Conservation (phyloP, 306 rosid species). For the Potentilla sterilis region DNA sequence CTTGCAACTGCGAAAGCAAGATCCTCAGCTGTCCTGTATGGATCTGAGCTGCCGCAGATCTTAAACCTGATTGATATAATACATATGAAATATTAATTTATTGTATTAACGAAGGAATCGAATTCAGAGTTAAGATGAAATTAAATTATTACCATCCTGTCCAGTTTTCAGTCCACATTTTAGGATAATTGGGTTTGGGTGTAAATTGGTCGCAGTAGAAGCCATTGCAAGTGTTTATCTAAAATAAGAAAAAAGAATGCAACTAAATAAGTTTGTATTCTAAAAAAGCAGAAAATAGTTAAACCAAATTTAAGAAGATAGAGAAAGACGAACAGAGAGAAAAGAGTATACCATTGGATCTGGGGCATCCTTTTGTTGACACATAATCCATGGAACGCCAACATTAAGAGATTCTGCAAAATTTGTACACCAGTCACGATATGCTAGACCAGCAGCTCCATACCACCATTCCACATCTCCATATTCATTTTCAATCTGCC, state of each 20-base stretch:
- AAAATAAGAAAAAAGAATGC: background rate
- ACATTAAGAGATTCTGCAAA: slow-evolving; percentile 29
- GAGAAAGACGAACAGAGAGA: background rate
- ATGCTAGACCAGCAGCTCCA: slow-evolving; percentile 31
- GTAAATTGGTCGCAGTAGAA: slow-evolving; percentile 16
- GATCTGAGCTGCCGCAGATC: slow-evolving; percentile 33
- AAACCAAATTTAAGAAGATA: too few relatives aligned
- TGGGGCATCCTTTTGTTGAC: slow-evolving; percentile 36
- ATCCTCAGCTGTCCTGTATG: slow-evolving; percentile 45
- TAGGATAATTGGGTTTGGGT: slow-evolving; percentile 18
- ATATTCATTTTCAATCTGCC: slow-evolving; percentile 44
- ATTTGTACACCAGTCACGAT: slow-evolving; percentile 37
- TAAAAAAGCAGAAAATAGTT: too few relatives aligned
- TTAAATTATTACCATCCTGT: slow-evolving; percentile 16
- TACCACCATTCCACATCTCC: slow-evolving; percentile 29
- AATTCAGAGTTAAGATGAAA: background rate
- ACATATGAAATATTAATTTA: background rate
- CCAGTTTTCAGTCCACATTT: slow-evolving; percentile 32
- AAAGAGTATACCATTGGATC: slow-evolving; percentile 24
- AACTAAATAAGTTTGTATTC: background rate
- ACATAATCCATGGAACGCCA: slow-evolving; percentile 47
- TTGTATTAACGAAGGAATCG: background rate
- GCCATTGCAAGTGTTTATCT: slow-evolving; percentile 21
- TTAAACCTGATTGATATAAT: slow-evolving; percentile 23
- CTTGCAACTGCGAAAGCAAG: slow-evolving; percentile 38